Base-by-base conservation (phyloP, 768 basidiomycete genomes). In the Galerina sulciceps region DNA sequence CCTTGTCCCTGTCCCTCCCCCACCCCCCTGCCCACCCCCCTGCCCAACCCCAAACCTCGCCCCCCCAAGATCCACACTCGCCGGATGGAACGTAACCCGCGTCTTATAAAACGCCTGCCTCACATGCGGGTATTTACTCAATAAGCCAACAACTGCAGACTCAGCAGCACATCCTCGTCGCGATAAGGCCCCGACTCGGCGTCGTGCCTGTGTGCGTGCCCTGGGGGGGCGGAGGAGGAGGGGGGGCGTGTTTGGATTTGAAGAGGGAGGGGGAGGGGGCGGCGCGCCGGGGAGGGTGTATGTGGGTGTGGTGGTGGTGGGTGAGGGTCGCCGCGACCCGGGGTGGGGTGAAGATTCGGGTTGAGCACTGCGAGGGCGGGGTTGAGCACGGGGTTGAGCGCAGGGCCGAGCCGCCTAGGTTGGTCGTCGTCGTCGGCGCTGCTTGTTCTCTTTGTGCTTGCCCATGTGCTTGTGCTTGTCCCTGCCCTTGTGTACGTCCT, bases 101-200 rank as follows among this genome's bases (percentile, higher is more conserved):
- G 87, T 89, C 70, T 94, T 93, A 71, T 99, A 97, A 70, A 99
- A 99, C 6, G 95, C 93, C 67, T 95, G 89, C 10, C 97, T 81
- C 3, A 99, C 96, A 71, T 99, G 96, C 0, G 97, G 95, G 70
- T 99, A 99, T 73, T 99, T 99, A 76, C 91, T 94, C 15, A 99
- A 70, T 99, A 99, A 3, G 97, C 97, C 1, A 99, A 82, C 2
- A 99, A 86, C 71, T 99, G 96, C 11, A 99, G 76, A 17, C 90
- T 86, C 9, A 96, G 84, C 1, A 99, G 78, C 0, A 99, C 93
- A 61, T 97, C 96, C 67, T 99, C 96, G 69, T 99, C 95, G 23
- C 93, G 85, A 74, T 96, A 97, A 0, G 90, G 91, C 0, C 90
- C 90, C 0, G 75, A 70, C 18, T 73, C 74, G 6, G 63, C 40